Base-by-base conservation (phyloP, 2,329 filamentous ascomycete species). In the Ceratocystis cacaofunesta region DNA sequence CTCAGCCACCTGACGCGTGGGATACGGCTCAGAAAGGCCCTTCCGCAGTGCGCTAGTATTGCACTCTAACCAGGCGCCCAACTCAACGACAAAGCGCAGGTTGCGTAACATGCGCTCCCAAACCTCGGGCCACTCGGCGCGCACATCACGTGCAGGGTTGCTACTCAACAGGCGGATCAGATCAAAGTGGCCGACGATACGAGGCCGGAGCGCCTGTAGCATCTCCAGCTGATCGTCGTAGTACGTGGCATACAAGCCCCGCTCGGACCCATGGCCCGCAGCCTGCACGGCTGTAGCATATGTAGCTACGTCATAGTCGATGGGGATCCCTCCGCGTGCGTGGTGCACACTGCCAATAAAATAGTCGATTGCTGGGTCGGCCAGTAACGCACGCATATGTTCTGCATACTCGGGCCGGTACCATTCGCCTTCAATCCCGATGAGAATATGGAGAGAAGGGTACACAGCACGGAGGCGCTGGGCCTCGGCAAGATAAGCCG, bases 311-410 rank as follows among this genome's bases (percentile, higher is more conserved):
- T 95, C 87, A 73, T 88, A 96, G 78, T 99, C 94, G 72, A 99
- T 96, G 5, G 94, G 92, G 55, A 92, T 79, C 17, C 85, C 85
- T 17, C 85, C 85, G 72, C 89, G 84, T 6, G 92, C 88, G 75
- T 99, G 94, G 76, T 99, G 94, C 61, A 97, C 82, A 1, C 89
- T 95, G 66, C 94, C 94, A 72, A 99, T 81, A 77, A 96, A 96
- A 76, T 95, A 89, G 76, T 97, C 92, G 68, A 95, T 81, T 8
- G 77, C 75, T 48, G 89, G 82, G 25, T 86, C 77, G 8, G 79
- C 73, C 22, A 90, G 79, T 2, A 90, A 80, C 10, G 74, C 70
- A 43, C 77, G 72, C 67, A 95, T 85, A 60, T 87, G 76, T 1
- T 77, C 68, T 0, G 74, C 75, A 70, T 85, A 84, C 2, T 78